Conservation (phyloP, 2,329 filamentous ascomycete genomes). For the Byssothecium circinans region DNA sequence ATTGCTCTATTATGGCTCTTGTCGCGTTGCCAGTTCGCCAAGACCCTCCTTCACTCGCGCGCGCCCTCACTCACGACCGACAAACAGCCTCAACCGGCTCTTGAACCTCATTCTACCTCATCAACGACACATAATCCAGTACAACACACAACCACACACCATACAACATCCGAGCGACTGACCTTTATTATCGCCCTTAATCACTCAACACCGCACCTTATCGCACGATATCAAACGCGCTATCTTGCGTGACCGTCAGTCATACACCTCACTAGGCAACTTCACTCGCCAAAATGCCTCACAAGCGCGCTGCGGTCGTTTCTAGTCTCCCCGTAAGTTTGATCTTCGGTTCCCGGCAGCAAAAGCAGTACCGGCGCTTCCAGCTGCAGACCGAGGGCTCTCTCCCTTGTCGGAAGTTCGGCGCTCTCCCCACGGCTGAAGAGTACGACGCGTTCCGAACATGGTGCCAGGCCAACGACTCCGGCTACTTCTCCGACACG, state of each 20-base stretch:
- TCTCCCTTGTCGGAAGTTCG: constrained; percentile 19
- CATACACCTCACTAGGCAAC: not conserved
- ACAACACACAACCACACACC: not conserved
- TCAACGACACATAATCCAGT: too few relatives aligned
- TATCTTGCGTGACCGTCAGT: not conserved
- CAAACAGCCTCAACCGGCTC: too few relatives aligned
- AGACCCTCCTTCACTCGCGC: too few relatives aligned
- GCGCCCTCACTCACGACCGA: too few relatives aligned
- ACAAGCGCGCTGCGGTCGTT: not conserved
- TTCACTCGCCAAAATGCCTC: not conserved
- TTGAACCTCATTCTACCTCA: too few relatives aligned
- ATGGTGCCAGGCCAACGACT: constrained; percentile 34
- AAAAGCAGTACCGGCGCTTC: constrained; percentile 34
- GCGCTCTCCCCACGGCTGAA: constrained; percentile 25
- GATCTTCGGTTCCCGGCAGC: constrained; percentile 26
- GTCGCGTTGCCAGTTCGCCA: too few relatives aligned
- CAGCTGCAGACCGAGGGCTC: constrained; percentile 20
- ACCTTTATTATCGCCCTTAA: too few relatives aligned
- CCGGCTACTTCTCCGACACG: constrained; percentile 34
- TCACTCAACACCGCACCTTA: not conserved
- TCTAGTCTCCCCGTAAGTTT: constrained; percentile 17
- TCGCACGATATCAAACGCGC: not conserved
- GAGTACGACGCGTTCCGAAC: constrained; percentile 35
- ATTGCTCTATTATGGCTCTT: too few relatives aligned
- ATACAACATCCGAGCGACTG: not conserved